phyloP scores from a whole-genome alignment of 2,329 filamentous ascomycete species.

The Polytolypa hystricis region DNA sequence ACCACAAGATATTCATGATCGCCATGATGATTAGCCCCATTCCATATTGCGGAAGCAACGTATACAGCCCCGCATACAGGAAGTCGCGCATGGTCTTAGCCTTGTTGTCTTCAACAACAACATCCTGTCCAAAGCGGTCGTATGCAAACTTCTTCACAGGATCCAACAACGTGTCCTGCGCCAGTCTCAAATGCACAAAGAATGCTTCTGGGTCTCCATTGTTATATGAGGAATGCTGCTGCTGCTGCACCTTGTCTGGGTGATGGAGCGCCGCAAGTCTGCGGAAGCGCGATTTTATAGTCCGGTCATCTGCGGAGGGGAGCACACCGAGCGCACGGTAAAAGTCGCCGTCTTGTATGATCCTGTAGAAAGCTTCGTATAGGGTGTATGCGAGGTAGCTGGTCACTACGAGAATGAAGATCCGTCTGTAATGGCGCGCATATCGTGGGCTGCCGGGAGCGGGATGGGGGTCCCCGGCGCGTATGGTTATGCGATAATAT shows the following conservation, averaged over 20 bases:
- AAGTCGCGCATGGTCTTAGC: constrained; percentile 57
- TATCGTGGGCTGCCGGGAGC: constrained; percentile 56
- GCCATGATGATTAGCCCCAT: constrained; percentile 26
- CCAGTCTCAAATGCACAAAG: constrained; percentile 75
- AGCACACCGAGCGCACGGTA: constrained; percentile 67
- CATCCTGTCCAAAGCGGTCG: constrained; percentile 70
- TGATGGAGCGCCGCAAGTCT: constrained; percentile 59
- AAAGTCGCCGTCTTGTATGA: constrained; percentile 61
- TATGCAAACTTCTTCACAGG: constrained; percentile 73
- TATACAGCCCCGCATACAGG: constrained; percentile 52
- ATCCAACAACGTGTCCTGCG: constrained; percentile 71
- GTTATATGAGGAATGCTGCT: constrained; percentile 27
- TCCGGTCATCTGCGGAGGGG: constrained; percentile 56
- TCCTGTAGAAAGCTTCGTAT: constrained; percentile 77
- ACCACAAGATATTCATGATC: constrained; percentile 31
- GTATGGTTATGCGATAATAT: constrained; percentile 80
- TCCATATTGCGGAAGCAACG: constrained; percentile 29
- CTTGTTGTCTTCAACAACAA: constrained; percentile 50
- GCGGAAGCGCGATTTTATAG: constrained; percentile 76
- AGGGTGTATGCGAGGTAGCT: constrained; percentile 84
- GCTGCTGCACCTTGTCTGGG: constrained; percentile 63
- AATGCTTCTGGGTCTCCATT: constrained; percentile 35
- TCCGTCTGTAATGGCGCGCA: constrained; percentile 63
- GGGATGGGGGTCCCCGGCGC: constrained; percentile 73
- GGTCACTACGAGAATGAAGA: constrained; percentile 72